These are phyloP conservation scores for Scedosporium boydii DNA, from an alignment of 2,329 filamentous ascomycete species.

Conservation along the genomic window DNA sequence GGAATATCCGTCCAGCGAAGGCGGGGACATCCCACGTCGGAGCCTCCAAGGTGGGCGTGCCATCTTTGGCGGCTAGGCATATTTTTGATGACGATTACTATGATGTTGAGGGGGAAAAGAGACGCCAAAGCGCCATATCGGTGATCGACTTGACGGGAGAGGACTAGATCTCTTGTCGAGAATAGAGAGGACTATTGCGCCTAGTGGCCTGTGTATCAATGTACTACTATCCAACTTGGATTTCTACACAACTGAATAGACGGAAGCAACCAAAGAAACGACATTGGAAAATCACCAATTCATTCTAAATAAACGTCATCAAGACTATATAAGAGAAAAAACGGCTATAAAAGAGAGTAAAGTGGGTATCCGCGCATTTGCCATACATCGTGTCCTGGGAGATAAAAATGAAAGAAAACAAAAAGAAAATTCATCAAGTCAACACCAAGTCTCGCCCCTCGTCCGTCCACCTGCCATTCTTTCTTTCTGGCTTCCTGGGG, in stretches of 20 bases:
- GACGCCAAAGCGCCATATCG: background rate
- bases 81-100: background rate
- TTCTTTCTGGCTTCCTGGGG: no score
- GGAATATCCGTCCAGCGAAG: background rate
- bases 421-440: background rate
- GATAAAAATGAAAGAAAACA: background rate
- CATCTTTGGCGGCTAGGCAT: background rate
- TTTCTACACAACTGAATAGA: background rate
- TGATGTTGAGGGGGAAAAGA: background rate
- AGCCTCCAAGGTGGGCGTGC: background rate
- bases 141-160: slow-evolving; percentile 7
- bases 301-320: background rate
- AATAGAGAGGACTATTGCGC: no score
- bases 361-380: slow-evolving; percentile 1
- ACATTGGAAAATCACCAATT: background rate
- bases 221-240: no score
- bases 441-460: background rate
- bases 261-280: background rate
- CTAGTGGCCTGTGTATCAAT: no score
- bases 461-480: background rate
- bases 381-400: background rate
- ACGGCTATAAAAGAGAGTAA: background rate
- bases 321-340: background rate
- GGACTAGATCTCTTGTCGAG: background rate
- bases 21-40: background rate